Evolutionary conservation across 106 monocot species (phyloP), one percentile per base, ranked within the genome.

Genomic region (Acorus calamus): DNA sequence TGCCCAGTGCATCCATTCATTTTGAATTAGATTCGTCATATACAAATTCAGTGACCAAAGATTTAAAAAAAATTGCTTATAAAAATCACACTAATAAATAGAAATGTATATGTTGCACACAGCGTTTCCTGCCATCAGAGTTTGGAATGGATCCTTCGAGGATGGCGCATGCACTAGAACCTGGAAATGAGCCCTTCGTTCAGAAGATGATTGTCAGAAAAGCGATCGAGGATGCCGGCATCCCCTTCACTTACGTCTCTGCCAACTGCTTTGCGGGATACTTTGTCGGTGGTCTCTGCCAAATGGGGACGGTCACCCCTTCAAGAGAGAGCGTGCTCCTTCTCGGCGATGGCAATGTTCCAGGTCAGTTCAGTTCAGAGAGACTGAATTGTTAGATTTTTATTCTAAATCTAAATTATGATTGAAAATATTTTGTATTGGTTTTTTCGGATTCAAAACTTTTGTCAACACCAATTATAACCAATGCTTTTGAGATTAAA

Each of bases 121-220:
- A 86, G 85, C 56, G 78, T 2, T 86, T 86, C 66, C 28, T 86
- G 52, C 85, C 85, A 11, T 86, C 85, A 12, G 85, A 86, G 68
- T 86, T 86, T 57, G 85, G 81, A 8, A 81, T 41, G 2, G 85
- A 86, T 59, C 78, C 85, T 6, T 63, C 75, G 49, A 75, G 81
- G 59, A 81, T 86, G 85, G 63, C 2, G 4, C 65, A 78, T 47
- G 85, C 85, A 8, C 47, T 76, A 14, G 65, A 42, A 8, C 81
- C 85, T 0, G 81, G 81, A 6, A 75, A 67, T 42, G 78, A 76
- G 55, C 41, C 66, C 3, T 86, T 86, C 50, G 81, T 78, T 6
- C 81, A 86, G 12, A 86, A 86, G 66, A 78, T 86, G 85, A 53
- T 48, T 4, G 72, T 86, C 57, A 81, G 85, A 50, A 76, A 69